Conservation (phyloP, 2,329 filamentous ascomycete species). For the Aspergillus nomiae region DNA sequence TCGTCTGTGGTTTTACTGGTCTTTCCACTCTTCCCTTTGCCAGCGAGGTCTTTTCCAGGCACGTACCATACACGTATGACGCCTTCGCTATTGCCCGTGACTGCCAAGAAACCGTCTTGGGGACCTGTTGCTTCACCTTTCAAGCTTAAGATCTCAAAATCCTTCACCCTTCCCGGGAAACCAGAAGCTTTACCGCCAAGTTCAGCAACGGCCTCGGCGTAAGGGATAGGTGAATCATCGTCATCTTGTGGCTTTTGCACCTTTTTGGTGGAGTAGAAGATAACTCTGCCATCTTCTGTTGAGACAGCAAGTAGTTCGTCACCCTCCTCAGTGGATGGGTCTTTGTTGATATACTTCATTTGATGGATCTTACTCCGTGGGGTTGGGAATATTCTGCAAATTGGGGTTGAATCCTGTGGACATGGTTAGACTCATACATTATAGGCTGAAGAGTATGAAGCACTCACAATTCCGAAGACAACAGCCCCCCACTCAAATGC, state of each 20-base stretch:
- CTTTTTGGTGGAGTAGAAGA: conserved; percentile 74
- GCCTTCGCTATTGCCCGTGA: conserved; percentile 83
- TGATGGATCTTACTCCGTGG: conserved; percentile 80
- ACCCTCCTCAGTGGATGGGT: conserved; percentile 48
- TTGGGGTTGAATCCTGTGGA: conserved; percentile 70
- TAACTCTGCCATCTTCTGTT: conserved; percentile 84
- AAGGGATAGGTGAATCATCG: conserved; percentile 59
- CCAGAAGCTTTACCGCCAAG: conserved; percentile 73
- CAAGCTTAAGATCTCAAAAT: conserved; percentile 69
- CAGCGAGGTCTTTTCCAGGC: conserved; percentile 30
- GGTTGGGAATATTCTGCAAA: conserved; percentile 69
- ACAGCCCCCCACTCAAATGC: conserved; percentile 83
- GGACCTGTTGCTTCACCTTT: conserved; percentile 36
- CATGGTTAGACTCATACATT: conserved; percentile 18
- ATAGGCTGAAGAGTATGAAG: not conserved
- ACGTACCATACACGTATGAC: conserved; percentile 77
- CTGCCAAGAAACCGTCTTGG: conserved; percentile 56
- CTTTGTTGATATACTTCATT: conserved; percentile 65
- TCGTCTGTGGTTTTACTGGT: conserved; percentile 16
- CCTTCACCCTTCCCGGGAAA: conserved; percentile 77
- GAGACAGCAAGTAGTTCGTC: conserved; percentile 70
- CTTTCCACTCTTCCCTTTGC: conserved; percentile 20
- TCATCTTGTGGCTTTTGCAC: conserved; percentile 44
- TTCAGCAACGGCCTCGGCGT: conserved; percentile 65
- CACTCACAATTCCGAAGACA: conserved; percentile 73